These are phyloP conservation scores for Nitzschia sp. DNA, from an alignment of 108 stramenopile genomes.

Conservation along the genomic window DNA sequence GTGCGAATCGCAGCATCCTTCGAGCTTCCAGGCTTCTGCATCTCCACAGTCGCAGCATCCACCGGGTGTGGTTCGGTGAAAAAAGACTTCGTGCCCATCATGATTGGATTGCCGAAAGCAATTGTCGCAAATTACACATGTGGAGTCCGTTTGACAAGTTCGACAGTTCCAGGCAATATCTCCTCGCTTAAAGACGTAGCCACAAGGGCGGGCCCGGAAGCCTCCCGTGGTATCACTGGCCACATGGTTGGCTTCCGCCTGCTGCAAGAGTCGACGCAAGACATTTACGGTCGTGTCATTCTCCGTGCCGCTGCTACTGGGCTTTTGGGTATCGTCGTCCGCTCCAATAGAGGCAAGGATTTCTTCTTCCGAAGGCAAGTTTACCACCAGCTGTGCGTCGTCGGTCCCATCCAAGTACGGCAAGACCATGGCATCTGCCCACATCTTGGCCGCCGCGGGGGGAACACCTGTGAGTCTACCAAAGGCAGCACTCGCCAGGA, in stretches of 20 bases:
- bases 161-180: slow-evolving; percentile 99
- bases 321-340: slow-evolving; percentile 10
- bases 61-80: slow-evolving; percentile 94
- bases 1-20: slow-evolving; percentile 89
- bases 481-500: slow-evolving; percentile 67
- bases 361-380: not conserved
- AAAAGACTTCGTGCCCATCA: slow-evolving; percentile 96
- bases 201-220: slow-evolving; percentile 71
- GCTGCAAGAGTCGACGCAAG: slow-evolving; percentile 26
- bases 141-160: slow-evolving; percentile 94
- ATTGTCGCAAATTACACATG: slow-evolving; percentile 95
- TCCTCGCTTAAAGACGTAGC: slow-evolving; percentile 92
- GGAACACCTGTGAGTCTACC: slow-evolving; percentile 77
- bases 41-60: slow-evolving; percentile 99
- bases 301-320: not conserved
- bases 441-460: slow-evolving; percentile 40
- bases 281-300: slow-evolving; percentile 22
- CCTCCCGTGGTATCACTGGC: not conserved
- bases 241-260: slow-evolving; percentile 17
- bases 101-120: slow-evolving; percentile 93
- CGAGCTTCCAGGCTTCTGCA: slow-evolving; percentile 91
- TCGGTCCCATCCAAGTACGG: slow-evolving; percentile 51
- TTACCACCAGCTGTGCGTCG: slow-evolving; percentile 4
- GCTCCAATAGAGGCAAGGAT: slow-evolving; percentile 22
- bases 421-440: slow-evolving; percentile 84